Base-by-base conservation (phyloP, 2,329 filamentous ascomycete species). In the Fusarium armeniacum region DNA sequence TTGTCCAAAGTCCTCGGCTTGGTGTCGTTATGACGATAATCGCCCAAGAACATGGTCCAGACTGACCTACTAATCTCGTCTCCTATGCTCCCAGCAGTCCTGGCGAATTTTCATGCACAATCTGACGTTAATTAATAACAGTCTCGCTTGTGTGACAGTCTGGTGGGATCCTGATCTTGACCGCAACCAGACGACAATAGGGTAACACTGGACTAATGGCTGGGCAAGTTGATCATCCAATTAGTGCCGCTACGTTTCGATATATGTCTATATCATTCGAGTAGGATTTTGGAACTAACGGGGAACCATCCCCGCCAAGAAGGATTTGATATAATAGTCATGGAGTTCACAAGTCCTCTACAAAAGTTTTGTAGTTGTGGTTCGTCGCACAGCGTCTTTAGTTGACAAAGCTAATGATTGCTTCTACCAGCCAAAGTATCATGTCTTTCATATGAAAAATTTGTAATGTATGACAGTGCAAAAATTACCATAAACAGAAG, bases 401-500 rank as follows among this genome's bases (percentile, higher is more conserved):
- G n/a, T 15, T 4, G 12, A 13, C 1, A 13, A 40, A 40, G n/a
- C 6, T 22, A 20, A 20, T 20, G 20, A 20, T 20, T 20, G 20
- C 20, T 20, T 20, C 20, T 20, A 7, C 18, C 6, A 40, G 5
- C 11, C 6, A 13, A 11, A 20, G 3, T 6, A 13, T 20, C 8
- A 40, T 7, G 20, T 12, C 3, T 38, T 11, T 13, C n/a, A 8
- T 2, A 20, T 20, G 6, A 20, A 6, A 20, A 15, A 1, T 4
- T 22, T 13, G 1, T 20, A 22, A 40, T 6, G 13, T 22, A 40
- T 22, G 36, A 22, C 22, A 15, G 7, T 40, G 9, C 16, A 28
- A n/a, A 44, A 10, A 5, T 36, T 46, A 5, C 51, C 60, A 13
- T 15, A 64, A 41, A 20, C 4, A 33, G 51, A 32, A 64, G 51